These are phyloP conservation scores for Trametopsis cervina DNA, from an alignment of 768 basidiomycete genomes.

Conservation along the genomic window DNA sequence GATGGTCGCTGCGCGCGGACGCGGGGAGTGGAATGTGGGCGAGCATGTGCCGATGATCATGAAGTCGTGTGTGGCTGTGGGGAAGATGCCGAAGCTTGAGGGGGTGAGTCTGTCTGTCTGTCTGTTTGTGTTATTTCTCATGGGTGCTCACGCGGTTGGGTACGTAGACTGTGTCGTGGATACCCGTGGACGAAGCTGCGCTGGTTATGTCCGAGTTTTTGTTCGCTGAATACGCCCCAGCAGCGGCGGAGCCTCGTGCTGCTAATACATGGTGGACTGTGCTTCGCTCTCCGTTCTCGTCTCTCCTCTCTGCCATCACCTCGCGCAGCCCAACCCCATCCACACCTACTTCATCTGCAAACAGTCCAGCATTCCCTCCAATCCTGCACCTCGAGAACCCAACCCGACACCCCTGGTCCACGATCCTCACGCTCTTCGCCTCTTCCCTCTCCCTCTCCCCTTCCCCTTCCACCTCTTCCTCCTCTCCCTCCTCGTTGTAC, in stretches of 20 bases:
- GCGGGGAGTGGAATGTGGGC: conserved; percentile 27
- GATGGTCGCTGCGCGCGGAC: conserved; percentile 22
- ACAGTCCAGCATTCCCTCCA: no score
- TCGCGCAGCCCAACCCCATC: conserved; percentile 1
- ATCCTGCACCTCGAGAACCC: conserved; percentile 19
- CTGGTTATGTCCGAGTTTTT: conserved; percentile 14
- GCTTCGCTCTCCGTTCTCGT: no score
- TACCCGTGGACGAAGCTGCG: conserved; percentile 16
- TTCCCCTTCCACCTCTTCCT: neutral
- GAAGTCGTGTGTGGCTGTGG: conserved; percentile 12
- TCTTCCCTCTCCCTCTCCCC: conserved; percentile 7
- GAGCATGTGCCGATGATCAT: conserved; percentile 34
- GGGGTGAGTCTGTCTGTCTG: conserved; percentile 9
- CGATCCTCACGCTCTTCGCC: conserved; percentile 8
- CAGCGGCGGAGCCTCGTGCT: no score
- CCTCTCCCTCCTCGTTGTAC: neutral
- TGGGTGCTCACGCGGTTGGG: neutral
- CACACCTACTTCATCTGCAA: no score
- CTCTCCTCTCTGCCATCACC: no score
- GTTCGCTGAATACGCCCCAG: no score
- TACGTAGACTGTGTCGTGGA: conserved; percentile 11
- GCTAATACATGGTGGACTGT: no score
- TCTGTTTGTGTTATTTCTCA: neutral
- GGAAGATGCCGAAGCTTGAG: conserved; percentile 5
- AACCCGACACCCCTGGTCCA: conserved; percentile 14